phyloP scores from a whole-genome alignment of 2,329 filamentous ascomycete species.

The Lecanoromycetidae sp. region DNA sequence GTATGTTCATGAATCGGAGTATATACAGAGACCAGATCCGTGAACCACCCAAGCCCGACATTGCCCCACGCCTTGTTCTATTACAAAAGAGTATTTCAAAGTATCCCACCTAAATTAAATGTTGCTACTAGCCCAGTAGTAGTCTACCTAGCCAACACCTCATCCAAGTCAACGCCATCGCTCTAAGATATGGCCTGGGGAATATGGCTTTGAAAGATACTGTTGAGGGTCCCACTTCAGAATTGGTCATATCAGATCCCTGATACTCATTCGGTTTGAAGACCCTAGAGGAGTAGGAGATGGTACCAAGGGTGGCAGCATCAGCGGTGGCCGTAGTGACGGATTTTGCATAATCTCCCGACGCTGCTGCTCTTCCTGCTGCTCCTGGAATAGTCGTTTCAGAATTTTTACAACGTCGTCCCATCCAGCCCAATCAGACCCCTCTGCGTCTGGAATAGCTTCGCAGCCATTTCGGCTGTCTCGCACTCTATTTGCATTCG shows the following conservation, averaged over 20 bases:
- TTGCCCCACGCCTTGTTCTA: background rate
- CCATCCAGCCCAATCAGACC: conserved; percentile 65
- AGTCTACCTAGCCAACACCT: background rate
- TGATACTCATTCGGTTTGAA: conserved; percentile 15
- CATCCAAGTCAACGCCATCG: background rate
- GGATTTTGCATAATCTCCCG: background rate
- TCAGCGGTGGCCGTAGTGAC: conserved; percentile 7
- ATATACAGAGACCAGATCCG: background rate
- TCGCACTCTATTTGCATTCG: background rate
- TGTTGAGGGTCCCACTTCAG: background rate
- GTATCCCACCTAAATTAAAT: background rate
- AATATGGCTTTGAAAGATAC: background rate
- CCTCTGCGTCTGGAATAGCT: conserved; percentile 7
- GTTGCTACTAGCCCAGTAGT: background rate
- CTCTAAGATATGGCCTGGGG: background rate
- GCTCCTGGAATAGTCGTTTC: conserved; percentile 40
- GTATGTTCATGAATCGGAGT: background rate
- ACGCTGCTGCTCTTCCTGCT: conserved; percentile 7
- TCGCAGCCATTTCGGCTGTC: conserved; percentile 6
- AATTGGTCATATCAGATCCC: conserved; percentile 10
- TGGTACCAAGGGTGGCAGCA: conserved; percentile 7
- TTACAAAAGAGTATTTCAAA: background rate
- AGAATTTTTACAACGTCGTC: conserved; percentile 55
- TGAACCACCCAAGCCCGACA: background rate
- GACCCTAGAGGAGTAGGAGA: conserved; percentile 6